Evolutionary conservation across 2,329 filamentous ascomycete genomes (phyloP).

Genomic region (Taxawa tesnikishii): DNA sequence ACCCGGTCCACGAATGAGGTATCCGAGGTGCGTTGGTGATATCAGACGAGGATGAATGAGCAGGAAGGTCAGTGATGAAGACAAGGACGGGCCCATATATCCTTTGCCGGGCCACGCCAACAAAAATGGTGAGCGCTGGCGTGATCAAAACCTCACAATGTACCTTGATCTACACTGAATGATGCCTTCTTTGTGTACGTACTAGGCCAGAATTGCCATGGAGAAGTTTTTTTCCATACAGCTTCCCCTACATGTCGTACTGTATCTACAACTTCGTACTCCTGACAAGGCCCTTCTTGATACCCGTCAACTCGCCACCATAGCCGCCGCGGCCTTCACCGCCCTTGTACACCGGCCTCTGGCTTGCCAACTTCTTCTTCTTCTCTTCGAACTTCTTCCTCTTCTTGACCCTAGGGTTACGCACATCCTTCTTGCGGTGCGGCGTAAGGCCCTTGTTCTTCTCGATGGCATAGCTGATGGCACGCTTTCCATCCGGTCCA

Average conservation of each 20-base stretch:
- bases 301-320: slow-evolving; percentile 83
- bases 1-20: too few relatives aligned
- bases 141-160: too few relatives aligned
- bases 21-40: too few relatives aligned
- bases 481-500: slow-evolving; percentile 75
- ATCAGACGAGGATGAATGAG: too few relatives aligned
- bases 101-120: too few relatives aligned
- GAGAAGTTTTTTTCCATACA: not conserved
- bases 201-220: too few relatives aligned
- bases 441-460: slow-evolving; percentile 96
- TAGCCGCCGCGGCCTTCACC: slow-evolving; percentile 78
- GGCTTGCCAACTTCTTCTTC: slow-evolving; percentile 89
- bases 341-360: slow-evolving; percentile 76
- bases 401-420: slow-evolving; percentile 97
- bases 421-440: slow-evolving; percentile 81
- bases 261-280: slow-evolving; percentile 66
- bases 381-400: slow-evolving; percentile 91
- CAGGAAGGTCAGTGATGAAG: too few relatives aligned
- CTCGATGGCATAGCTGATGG: slow-evolving; percentile 85
- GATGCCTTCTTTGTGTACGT: too few relatives aligned
- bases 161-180: too few relatives aligned
- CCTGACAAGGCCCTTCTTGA: slow-evolving; percentile 87
- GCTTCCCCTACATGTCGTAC: not conserved
- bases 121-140: too few relatives aligned
- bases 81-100: too few relatives aligned